Evolutionary conservation across 2,329 filamentous ascomycete genomes (phyloP), one percentile per base, ranked within the genome.

Genomic region (Fusarium sp.): DNA sequence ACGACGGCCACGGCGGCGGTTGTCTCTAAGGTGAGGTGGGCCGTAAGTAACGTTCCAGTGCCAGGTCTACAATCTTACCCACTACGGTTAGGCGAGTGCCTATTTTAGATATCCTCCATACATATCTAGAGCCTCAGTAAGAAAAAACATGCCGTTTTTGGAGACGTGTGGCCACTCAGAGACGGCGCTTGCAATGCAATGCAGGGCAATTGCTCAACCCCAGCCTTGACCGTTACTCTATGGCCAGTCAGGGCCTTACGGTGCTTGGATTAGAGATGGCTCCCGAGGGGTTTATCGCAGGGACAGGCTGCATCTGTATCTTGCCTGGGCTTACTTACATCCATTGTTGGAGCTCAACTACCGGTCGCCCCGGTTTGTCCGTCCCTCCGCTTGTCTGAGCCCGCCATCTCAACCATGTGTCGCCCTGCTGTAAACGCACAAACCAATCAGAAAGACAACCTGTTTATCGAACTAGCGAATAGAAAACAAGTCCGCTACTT

Each of bases 31-130:
- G 65, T 67, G 66, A 53, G 53, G 65, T 67, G 66, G 65, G 53
- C 50, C 65, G 57, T 65, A 67, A 57, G 66, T 69, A 69, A 69
- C 66, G 66, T 69, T 69, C 62, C 66, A 69, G 66, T 40, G 49
- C 57, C 50, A 34, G 45, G 63, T 65, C 60, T 36, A 15, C 15
- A 15, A 32, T 30, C 49, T 68, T 55, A 52, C 65, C 23, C 10
- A 12, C 10, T 50, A 14, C 4, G 53, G 65, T 53, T 49, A 68
- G 57, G 49, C 50, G 38, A 12, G 42, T 68, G 20, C 52, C 65
- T 66, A 68, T 68, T 68, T 68, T 68, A 68, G 65, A 68, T 54
- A 47, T 40, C 58, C 60, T 68, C 60, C 48, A 57, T 65, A 52
- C 42, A 48, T 60, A 65, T 68, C 56, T 66, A 42, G 58, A 68